A percentile compares a stretch with the other conserved stretches of the same genome.
Conservation (phyloP, 1,139 yeast species). For the Sugiyamaella paludigena region DNA sequence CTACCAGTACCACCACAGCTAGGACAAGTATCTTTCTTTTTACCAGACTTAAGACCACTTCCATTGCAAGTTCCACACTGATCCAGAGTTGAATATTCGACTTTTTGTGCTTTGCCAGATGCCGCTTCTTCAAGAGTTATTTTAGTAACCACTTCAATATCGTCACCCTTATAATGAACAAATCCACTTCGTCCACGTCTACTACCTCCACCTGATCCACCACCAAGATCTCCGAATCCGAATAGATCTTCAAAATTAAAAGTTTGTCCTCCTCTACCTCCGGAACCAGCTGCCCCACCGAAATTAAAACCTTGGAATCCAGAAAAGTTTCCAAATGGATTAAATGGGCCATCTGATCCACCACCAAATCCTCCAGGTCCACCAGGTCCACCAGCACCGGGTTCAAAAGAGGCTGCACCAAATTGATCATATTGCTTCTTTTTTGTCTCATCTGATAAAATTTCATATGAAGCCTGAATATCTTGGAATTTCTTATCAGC, state of each 20-base stretch:
- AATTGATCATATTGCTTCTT: slow-evolving; percentile 87
- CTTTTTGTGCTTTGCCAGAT: slow-evolving; percentile 52
- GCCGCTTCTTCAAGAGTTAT: slow-evolving; percentile 84
- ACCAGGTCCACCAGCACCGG: slow-evolving; percentile 52
- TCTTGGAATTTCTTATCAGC: slow-evolving; percentile 90
- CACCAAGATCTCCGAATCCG: slow-evolving; percentile 53
- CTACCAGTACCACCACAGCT: slow-evolving; percentile 95
- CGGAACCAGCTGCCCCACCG: slow-evolving; percentile 43
- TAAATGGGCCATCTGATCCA: slow-evolving; percentile 39
- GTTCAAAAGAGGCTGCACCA: slow-evolving; percentile 84
- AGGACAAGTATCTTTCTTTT: slow-evolving; percentile 73
- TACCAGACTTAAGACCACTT: slow-evolving; percentile 76
- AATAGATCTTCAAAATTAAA: slow-evolving; percentile 86
- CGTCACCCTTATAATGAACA: slow-evolving; percentile 84
- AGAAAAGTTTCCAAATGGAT: slow-evolving; percentile 37
- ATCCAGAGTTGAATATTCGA: slow-evolving; percentile 73
- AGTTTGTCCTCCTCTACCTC: slow-evolving; percentile 35
- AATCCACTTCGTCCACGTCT: slow-evolving; percentile 40
- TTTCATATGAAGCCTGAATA: slow-evolving; percentile 91
- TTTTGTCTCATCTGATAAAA: slow-evolving; percentile 81
- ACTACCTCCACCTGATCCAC: slow-evolving; percentile 34
- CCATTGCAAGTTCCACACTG: slow-evolving; percentile 81
- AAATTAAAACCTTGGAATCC: slow-evolving; percentile 50
- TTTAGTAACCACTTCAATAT: slow-evolving; percentile 74
- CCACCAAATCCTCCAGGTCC: slow-evolving; percentile 36